Percentiles rank a stretch among this genome's conserved stretches.
These are phyloP conservation scores for Neurospora sublineolata DNA, from an alignment of 495 filamentous ascomycete species.

Conservation along the genomic window DNA sequence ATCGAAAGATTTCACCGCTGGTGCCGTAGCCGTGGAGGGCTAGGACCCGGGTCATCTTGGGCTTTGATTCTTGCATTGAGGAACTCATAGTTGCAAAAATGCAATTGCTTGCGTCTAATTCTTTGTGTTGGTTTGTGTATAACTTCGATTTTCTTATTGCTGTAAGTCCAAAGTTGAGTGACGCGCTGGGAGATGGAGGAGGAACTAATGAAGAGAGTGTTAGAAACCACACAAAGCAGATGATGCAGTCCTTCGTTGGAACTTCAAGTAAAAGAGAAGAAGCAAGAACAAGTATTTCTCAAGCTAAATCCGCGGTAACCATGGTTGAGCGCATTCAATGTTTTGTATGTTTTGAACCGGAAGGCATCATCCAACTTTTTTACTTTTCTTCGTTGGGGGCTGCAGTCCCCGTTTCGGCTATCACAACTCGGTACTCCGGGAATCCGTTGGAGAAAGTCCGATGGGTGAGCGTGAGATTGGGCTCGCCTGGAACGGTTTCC, in stretches of 20 bases:
- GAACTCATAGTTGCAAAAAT: background rate
- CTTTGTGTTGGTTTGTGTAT: background rate
- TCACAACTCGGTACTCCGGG: background rate
- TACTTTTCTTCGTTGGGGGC: background rate
- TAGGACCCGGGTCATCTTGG: slow-evolving; percentile 41
- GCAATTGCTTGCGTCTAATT: background rate
- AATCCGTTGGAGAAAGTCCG: background rate
- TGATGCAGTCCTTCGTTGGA: background rate
- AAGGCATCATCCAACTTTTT: background rate
- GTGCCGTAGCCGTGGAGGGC: slow-evolving; percentile 56
- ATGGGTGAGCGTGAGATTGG: background rate
- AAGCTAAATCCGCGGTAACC: background rate
- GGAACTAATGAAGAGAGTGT: background rate
- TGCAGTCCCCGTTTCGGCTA: background rate
- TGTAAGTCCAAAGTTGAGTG: background rate
- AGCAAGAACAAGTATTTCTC: background rate
- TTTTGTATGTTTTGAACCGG: background rate
- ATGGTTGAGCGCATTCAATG: background rate
- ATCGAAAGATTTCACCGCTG: slow-evolving; percentile 44
- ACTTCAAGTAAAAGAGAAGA: background rate
- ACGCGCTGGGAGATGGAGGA: background rate
- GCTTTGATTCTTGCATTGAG: background rate
- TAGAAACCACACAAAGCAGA: background rate
- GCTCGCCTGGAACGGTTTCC: background rate
- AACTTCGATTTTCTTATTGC: background rate